Percentiles rank a stretch among this genome's conserved stretches.
These are phyloP conservation scores for Tylopilus vinaceipallidus DNA, from an alignment of 768 basidiomycete species.

Conservation along the genomic window DNA sequence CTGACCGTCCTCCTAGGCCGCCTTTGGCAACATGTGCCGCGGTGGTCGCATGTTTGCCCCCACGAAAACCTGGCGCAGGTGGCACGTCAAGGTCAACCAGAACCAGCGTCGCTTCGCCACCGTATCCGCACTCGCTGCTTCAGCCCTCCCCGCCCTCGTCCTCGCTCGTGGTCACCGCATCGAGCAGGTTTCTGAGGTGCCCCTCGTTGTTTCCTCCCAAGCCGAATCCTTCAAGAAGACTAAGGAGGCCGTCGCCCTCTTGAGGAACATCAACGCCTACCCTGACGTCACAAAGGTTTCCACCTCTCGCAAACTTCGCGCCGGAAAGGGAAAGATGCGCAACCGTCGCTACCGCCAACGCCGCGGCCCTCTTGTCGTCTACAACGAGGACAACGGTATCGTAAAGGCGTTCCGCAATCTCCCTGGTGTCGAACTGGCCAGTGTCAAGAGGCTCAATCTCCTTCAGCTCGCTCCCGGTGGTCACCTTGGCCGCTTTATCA, in stretches of 20 bases:
- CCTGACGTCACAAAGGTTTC: conserved; percentile 94
- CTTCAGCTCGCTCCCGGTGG: conserved; percentile 99
- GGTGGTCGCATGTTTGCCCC: conserved; percentile 99
- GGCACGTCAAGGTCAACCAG: conserved; percentile 99
- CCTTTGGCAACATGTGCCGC: conserved; percentile 99
- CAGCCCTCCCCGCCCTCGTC: conserved; percentile 93
- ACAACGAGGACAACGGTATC: conserved; percentile 96
- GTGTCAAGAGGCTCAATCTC: conserved; percentile 91
- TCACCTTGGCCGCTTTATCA: conserved; percentile 97
- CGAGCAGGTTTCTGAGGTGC: conserved; percentile 95
- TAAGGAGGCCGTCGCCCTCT: conserved; percentile 91
- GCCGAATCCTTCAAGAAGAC: conserved; percentile 93
- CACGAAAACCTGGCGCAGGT: conserved; percentile 98
- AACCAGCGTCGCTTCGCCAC: conserved; percentile 98
- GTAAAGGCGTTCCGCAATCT: conserved; percentile 99
- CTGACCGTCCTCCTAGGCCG: conserved; percentile 56
- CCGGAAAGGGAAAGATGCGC: conserved; percentile 96
- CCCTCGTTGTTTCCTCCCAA: conserved; percentile 79
- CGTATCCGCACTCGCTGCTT: conserved; percentile 96
- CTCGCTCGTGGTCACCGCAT: conserved; percentile 99
- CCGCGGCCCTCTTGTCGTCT: conserved; percentile 95
- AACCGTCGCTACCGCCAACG: conserved; percentile 96
- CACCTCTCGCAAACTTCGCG: conserved; percentile 94
- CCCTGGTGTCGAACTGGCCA: conserved; percentile 96
- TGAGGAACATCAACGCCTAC: conserved; percentile 89